Evolutionary conservation across 345 rosid genomes (phyloP).

Genomic region (Heritiera littoralis): DNA sequence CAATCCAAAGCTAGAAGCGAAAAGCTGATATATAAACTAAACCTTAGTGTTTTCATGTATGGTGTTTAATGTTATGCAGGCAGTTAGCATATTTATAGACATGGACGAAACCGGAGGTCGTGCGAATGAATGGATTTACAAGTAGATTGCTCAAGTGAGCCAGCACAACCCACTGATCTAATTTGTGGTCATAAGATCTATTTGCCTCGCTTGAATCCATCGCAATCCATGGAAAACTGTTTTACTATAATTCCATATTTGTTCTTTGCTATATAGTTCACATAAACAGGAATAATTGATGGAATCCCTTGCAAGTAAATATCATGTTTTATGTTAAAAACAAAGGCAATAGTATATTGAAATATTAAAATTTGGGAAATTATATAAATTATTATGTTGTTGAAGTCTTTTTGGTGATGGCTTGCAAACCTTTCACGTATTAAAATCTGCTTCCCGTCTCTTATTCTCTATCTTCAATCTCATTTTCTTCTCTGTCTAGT

Average conservation of each 20-base stretch:
- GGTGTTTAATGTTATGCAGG: conserved; percentile 48
- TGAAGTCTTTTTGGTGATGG: too few species aligned
- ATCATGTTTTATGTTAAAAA: neutral
- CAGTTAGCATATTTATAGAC: conserved; percentile 97
- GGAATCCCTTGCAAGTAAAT: neutral
- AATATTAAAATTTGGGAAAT: too few species aligned
- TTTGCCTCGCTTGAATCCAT: neutral
- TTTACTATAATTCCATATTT: conserved; percentile 16
- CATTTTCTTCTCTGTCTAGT: neutral
- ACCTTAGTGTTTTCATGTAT: too few species aligned
- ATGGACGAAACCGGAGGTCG: conserved; percentile 94
- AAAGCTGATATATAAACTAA: neutral
- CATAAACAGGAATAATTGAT: neutral
- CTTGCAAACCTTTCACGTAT: too few species aligned
- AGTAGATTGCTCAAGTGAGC: conserved; percentile 35
- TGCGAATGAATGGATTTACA: conserved; percentile 96
- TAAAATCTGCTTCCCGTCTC: neutral
- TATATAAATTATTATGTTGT: too few species aligned
- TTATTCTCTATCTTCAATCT: neutral
- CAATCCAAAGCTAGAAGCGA: neutral
- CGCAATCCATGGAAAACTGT: neutral
- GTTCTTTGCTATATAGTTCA: neutral
- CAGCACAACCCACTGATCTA: neutral
- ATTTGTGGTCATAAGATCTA: too few species aligned
- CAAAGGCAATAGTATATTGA: neutral